Conservation (phyloP, 352 stramenopile species). For the Phytophthora aleatoria region DNA sequence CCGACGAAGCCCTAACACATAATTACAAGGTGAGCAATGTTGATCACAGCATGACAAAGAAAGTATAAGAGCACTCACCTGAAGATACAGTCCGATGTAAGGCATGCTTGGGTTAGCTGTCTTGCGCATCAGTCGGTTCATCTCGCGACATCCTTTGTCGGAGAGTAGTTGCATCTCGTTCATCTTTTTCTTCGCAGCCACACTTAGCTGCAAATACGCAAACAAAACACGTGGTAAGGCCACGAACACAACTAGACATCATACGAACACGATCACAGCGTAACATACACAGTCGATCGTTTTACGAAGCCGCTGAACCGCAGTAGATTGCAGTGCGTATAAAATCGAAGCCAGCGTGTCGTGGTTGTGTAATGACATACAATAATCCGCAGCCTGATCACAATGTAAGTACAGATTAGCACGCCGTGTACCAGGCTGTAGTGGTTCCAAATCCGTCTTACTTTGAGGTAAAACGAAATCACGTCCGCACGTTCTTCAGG, state of each 20-base stretch:
- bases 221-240: constrained; percentile 2
- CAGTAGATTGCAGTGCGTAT: constrained; percentile 86
- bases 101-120: constrained; percentile 79
- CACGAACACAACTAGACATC: background rate
- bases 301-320: constrained; percentile 78
- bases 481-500: constrained; percentile 67
- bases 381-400: constrained; percentile 69
- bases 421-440: background rate
- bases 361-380: constrained; percentile 78
- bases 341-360: constrained; percentile 85
- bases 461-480: constrained; percentile 81
- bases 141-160: constrained; percentile 83
- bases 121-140: constrained; percentile 86
- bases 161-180: constrained; percentile 83
- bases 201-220: constrained; percentile 46
- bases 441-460: constrained; percentile 21
- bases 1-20: constrained; percentile 68
- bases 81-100: constrained; percentile 86
- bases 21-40: constrained; percentile 8
- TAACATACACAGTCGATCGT: constrained; percentile 75
- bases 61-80: constrained; percentile 43
- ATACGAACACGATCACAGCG: background rate
- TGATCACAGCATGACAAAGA: background rate
- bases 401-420: constrained; percentile 6
- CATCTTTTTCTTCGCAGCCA: constrained; percentile 69